These are phyloP conservation scores for Cercospora sesami DNA, from an alignment of 2,329 filamentous ascomycete species.

Conservation along the genomic window DNA sequence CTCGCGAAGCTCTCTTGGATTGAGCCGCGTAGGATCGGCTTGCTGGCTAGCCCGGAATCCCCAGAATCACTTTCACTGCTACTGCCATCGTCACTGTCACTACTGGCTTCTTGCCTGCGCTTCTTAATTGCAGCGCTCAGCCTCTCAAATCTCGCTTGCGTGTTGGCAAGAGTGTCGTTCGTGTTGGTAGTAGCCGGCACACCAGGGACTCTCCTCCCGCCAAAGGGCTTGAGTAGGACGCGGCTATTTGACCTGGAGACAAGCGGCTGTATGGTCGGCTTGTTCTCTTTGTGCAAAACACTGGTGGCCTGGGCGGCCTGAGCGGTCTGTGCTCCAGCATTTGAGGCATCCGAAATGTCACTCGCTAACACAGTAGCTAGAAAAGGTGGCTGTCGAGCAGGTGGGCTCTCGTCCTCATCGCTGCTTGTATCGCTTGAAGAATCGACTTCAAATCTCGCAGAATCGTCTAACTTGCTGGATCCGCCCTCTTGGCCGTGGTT, in stretches of 20 bases:
- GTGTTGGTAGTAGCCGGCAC: background rate
- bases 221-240: background rate
- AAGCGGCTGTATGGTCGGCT: background rate
- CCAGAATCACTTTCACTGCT: slow-evolving; percentile 12
- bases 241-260: background rate
- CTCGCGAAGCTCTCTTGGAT: slow-evolving; percentile 19
- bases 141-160: slow-evolving; percentile 4
- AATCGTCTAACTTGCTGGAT: background rate
- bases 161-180: slow-evolving; percentile 1
- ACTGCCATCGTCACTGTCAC: slow-evolving; percentile 9
- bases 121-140: background rate
- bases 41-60: background rate
- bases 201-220: background rate
- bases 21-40: slow-evolving; percentile 13
- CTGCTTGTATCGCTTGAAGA: background rate
- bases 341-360: background rate
- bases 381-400: background rate
- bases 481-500: background rate
- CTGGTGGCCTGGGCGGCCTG: background rate
- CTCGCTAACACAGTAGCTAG: background rate
- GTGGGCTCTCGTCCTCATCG: background rate
- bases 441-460: background rate
- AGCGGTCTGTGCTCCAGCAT: background rate
- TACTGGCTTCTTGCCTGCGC: background rate
- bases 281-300: background rate